Base-by-base conservation (phyloP, 139 green algal genomes). In the Tetraselmis chui region DNA sequence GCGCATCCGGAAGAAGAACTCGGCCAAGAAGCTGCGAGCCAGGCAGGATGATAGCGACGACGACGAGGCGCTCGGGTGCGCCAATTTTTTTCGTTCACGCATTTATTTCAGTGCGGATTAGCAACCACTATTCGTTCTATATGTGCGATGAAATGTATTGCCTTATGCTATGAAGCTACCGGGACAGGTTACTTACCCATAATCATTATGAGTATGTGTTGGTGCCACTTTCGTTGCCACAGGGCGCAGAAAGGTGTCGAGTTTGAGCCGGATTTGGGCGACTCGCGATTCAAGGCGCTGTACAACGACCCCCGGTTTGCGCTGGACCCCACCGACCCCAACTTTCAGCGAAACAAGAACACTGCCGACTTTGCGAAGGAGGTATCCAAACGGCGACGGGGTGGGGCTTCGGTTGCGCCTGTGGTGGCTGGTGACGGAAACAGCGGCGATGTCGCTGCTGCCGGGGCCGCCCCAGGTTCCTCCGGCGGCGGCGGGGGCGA, bases 261-360 rank as follows among this genome's bases (percentile, higher is more conserved):
- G 25, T 84, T 89, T 45, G 26, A 90, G 59, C 83, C 89, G 0
- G 80, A 96, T 80, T 59, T 96, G 29, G 81, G 87, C 0, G 95
- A 98, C 85, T 85, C 90, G 0, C 91, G 95, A 59, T 98, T 98
- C 78, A 25, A 76, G 26, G 76, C 77, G 2, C 86, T 98, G 29
- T 93, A 94, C 79, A 85, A 78, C 5, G 87, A 87, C 2, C 86
- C 89, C 24, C 79, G 91, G 5, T 98, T 92, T 88, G 94, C 94
- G 0, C 86, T 98, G 45, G 95, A 98, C 81, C 95, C 95, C 0
- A 98, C 95, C 25, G 92, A 98, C 88, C 95, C 95, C 0, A 85
- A 91, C 31, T 98, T 91, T 85, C 86, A 84, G 59, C 59, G 58
- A 2, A 28, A 59, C 26, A 22, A 86, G 89, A 82, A 83, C 81